Conservation (phyloP, 2,329 filamentous ascomycete genomes). For the Exophiala alcalophila region DNA sequence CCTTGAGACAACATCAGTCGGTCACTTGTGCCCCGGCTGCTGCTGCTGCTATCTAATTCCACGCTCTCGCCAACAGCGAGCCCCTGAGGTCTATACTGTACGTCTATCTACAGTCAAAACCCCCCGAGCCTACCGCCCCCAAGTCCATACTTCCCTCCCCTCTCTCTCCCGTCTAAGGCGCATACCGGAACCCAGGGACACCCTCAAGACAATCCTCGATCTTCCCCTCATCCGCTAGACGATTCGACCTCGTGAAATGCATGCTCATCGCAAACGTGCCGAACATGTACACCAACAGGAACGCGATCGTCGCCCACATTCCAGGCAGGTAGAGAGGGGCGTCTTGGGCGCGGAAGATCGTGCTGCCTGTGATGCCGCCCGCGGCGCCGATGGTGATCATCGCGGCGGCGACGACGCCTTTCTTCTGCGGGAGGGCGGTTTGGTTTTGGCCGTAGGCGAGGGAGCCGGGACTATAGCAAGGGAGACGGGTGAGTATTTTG, state of each 20-base stretch:
- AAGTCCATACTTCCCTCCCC: too few relatives aligned
- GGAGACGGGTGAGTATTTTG: too few relatives aligned
- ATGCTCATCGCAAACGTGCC: conserved; percentile 44
- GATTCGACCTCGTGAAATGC: conserved; percentile 60
- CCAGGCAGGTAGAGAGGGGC: conserved; percentile 40
- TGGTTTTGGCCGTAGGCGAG: conserved; percentile 17
- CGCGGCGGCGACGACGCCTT: conserved; percentile 16
- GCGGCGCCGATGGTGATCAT: conserved; percentile 18
- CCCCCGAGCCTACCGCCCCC: too few relatives aligned
- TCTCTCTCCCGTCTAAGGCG: too few relatives aligned
- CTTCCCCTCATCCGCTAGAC: conserved; percentile 46
- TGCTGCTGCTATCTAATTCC: too few relatives aligned
- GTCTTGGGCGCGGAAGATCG: conserved; percentile 58
- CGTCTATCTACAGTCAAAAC: too few relatives aligned
- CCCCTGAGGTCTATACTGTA: too few relatives aligned
- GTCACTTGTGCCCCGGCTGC: too few relatives aligned
- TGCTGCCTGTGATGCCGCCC: conserved; percentile 17
- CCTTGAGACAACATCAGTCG: too few relatives aligned
- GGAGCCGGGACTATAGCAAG: conserved; percentile 3
- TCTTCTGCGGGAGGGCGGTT: conserved; percentile 12
- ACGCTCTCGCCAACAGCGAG: too few relatives aligned
- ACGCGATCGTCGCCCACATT: conserved; percentile 36
- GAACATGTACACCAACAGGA: conserved; percentile 56
- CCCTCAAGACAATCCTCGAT: conserved; percentile 54
- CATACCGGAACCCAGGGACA: conserved; percentile 39